A percentile compares a stretch with the other conserved stretches of the same genome.
Conservation (phyloP, 129 eudicot species). For the Flaveria ramosissima region DNA sequence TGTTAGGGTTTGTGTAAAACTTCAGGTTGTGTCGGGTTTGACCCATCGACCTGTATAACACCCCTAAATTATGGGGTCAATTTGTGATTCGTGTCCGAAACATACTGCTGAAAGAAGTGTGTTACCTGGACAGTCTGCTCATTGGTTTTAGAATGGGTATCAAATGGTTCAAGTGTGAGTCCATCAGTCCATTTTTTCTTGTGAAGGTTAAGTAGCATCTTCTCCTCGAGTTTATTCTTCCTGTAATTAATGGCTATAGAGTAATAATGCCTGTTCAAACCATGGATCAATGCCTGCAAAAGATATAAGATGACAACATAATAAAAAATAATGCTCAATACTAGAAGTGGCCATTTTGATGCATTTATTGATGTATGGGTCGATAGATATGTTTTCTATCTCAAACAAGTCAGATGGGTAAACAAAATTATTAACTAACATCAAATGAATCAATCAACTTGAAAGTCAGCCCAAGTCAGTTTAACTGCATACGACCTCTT, state of each 20-base stretch:
- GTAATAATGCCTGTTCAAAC: slow-evolving; percentile 87
- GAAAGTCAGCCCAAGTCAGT: not conserved
- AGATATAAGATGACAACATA: not conserved
- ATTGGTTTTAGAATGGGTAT: slow-evolving; percentile 80
- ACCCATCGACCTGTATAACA: not conserved
- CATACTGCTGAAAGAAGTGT: not conserved
- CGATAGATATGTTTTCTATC: not conserved
- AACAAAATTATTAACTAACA: not conserved
- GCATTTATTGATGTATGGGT: not conserved
- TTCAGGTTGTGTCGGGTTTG: not conserved
- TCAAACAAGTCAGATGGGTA: not conserved
- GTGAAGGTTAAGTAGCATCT: slow-evolving; percentile 86
- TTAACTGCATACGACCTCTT: not conserved
- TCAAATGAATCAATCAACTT: not conserved
- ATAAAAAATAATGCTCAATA: not conserved
- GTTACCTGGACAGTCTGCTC: slow-evolving; percentile 86
- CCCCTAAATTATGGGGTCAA: too few species aligned
- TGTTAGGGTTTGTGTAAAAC: not conserved
- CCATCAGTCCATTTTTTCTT: slow-evolving; percentile 96
- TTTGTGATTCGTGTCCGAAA: not conserved
- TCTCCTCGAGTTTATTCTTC: slow-evolving; percentile 91
- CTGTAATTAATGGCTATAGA: slow-evolving; percentile 85
- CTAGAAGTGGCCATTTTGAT: not conserved
- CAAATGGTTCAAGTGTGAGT: slow-evolving; percentile 75
- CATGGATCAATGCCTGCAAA: slow-evolving; percentile 82